Percentiles rank a stretch among this genome's conserved stretches.
Evolutionary conservation across 2,329 filamentous ascomycete species (phyloP).

Genomic region (Colletotrichum eleusines): DNA sequence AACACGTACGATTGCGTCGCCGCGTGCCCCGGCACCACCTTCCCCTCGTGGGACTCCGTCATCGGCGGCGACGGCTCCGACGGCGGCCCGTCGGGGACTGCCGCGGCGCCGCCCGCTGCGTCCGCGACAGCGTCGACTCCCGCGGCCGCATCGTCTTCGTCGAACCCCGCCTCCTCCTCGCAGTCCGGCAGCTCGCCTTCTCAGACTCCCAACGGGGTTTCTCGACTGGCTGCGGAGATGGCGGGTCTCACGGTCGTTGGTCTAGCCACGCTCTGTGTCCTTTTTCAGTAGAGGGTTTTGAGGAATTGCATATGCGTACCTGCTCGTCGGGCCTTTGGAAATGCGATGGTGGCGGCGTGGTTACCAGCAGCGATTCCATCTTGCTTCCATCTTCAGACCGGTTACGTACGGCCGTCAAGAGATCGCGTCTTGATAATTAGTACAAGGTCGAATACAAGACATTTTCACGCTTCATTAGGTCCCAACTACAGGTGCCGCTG

Average conservation of each 20-base stretch:
- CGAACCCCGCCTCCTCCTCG: background rate
- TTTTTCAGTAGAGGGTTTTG: background rate
- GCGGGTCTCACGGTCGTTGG: background rate
- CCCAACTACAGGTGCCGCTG: slow-evolving; percentile 12
- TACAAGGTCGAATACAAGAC: background rate
- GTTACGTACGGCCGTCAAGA: background rate
- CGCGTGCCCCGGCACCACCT: slow-evolving; percentile 14
- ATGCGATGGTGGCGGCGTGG: background rate
- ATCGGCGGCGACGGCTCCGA: background rate
- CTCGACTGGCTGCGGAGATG: background rate
- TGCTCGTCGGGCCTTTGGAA: background rate
- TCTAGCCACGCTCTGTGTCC: background rate
- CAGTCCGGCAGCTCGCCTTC: background rate
- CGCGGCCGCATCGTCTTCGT: background rate
- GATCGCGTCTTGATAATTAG: too few species aligned
- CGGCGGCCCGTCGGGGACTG: background rate
- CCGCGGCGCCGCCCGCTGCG: background rate
- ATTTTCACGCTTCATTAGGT: background rate
- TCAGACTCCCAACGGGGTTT: background rate
- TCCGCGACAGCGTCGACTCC: slow-evolving; percentile 1
- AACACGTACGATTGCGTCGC: slow-evolving; percentile 30
- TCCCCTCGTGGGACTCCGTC: slow-evolving; percentile 19
- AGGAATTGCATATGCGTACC: background rate
- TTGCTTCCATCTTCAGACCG: background rate
- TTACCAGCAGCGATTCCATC: background rate